phyloP scores from a whole-genome alignment of 345 rosid species.

The Linum tenue region DNA sequence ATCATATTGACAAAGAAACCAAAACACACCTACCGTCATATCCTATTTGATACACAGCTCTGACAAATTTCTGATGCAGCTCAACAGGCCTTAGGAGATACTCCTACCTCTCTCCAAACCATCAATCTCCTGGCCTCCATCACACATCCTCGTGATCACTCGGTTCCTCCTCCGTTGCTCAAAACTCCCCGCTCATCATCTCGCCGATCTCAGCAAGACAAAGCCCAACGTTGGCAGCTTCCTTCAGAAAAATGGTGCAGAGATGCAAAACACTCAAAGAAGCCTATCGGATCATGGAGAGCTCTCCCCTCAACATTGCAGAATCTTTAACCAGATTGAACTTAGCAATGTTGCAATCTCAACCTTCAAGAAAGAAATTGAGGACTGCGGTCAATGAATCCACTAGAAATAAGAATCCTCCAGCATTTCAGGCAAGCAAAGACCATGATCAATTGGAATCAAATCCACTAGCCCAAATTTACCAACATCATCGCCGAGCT shows the following conservation, averaged over 20 bases:
- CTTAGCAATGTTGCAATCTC: slow-evolving; percentile 69
- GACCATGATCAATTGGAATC: slow-evolving; percentile 95
- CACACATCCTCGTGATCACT: slow-evolving; percentile 91
- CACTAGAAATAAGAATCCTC: slow-evolving; percentile 99
- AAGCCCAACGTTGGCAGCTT: slow-evolving; percentile 67
- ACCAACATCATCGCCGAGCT: slow-evolving; percentile 51
- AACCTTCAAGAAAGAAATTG: slow-evolving; percentile 92
- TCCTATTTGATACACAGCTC: slow-evolving; percentile 88
- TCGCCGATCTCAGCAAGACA: slow-evolving; percentile 96
- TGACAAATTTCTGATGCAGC: slow-evolving; percentile 94
- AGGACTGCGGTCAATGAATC: slow-evolving; percentile 99
- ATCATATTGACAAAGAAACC: slow-evolving; percentile 5
- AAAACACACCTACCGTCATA: slow-evolving; percentile 66
- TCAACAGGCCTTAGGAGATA: slow-evolving; percentile 50
- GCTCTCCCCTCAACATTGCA: slow-evolving; percentile 68
- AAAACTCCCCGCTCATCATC: slow-evolving; percentile 97
- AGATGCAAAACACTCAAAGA: slow-evolving; percentile 74
- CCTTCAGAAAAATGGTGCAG: slow-evolving; percentile 79
- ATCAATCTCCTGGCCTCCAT: slow-evolving; percentile 73
- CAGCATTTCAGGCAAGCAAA: slow-evolving; percentile 85
- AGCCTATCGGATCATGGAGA: slow-evolving; percentile 92
- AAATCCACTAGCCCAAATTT: slow-evolving; percentile 77
- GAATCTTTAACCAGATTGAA: slow-evolving; percentile 62
- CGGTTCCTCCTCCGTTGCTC: slow-evolving; percentile 79
- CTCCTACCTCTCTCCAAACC: slow-evolving; percentile 38